phyloP scores from a whole-genome alignment of 1,284 basidiomycete genomes.

The Irpex rosettiformis region DNA sequence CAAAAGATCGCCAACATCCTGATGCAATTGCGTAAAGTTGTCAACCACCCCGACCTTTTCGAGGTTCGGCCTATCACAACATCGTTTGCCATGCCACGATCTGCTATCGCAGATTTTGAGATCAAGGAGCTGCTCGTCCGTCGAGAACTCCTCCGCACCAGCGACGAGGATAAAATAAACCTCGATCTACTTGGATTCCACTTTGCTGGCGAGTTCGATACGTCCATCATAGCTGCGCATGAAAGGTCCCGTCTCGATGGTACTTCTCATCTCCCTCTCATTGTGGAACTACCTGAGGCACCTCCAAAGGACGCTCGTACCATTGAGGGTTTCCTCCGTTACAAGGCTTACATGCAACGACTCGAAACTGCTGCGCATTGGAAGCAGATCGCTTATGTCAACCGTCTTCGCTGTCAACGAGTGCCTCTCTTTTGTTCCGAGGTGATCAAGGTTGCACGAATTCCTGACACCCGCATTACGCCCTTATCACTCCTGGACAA shows the following conservation, averaged over 20 bases:
- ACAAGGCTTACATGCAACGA: constrained; percentile 54
- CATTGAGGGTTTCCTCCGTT: constrained; percentile 67
- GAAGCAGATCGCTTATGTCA: constrained; percentile 72
- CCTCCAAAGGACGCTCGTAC: constrained; percentile 75
- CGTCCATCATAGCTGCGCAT: constrained; percentile 49
- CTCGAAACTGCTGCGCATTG: constrained; percentile 58
- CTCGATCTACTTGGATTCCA: constrained; percentile 66
- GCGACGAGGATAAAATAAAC: constrained; percentile 50
- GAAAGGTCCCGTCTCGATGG: constrained; percentile 67
- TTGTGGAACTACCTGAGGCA: constrained; percentile 50
- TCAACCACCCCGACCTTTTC: constrained; percentile 95
- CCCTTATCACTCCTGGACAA: constrained; percentile 51
- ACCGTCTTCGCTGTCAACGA: constrained; percentile 66
- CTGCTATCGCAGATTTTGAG: constrained; percentile 82
- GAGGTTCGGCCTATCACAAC: constrained; percentile 94
- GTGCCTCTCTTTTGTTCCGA: constrained; percentile 60
- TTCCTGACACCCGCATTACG: constrained; percentile 46
- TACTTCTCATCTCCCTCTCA: constrained; percentile 60
- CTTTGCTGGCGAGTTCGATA: constrained; percentile 54
- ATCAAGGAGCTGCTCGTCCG: constrained; percentile 88
- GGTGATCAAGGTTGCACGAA: constrained; percentile 49
- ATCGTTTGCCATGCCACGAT: constrained; percentile 83
- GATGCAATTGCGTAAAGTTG: constrained; percentile 95
- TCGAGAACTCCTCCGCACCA: constrained; percentile 53
- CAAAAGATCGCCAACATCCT: constrained; percentile 95